These are phyloP conservation scores for Zygosaccharomyces bailii DNA, from an alignment of 805 yeast genomes.

Conservation along the genomic window DNA sequence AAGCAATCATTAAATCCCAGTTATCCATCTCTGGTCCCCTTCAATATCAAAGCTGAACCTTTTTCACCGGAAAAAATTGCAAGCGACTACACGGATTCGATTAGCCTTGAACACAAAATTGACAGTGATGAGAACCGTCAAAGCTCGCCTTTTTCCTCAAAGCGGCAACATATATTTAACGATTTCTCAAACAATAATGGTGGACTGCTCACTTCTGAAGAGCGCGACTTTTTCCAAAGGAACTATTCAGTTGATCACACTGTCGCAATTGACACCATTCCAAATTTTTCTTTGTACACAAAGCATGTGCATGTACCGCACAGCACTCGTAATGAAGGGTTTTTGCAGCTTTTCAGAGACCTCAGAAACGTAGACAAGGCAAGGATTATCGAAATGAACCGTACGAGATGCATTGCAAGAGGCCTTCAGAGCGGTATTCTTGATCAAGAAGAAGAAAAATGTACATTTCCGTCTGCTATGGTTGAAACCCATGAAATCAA, in stretches of 20 bases:
- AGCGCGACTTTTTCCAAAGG: conserved; percentile 23
- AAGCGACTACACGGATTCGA: conserved; percentile 7
- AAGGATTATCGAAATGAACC: conserved; percentile 30
- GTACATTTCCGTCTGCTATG: not conserved
- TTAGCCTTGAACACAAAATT: conserved; percentile 14
- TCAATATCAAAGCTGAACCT: conserved; percentile 3
- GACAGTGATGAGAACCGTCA: conserved; percentile 12
- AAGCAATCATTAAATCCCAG: too few species aligned
- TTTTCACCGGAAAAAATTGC: conserved; percentile 8
- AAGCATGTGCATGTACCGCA: conserved; percentile 20
- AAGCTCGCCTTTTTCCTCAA: conserved; percentile 2
- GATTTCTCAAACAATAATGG: conserved; percentile 5
- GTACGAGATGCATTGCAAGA: conserved; percentile 27
- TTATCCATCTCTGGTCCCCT: too few species aligned
- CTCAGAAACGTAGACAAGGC: conserved; percentile 15
- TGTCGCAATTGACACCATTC: conserved; percentile 28
- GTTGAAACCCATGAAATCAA: not conserved
- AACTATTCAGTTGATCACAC: conserved; percentile 23
- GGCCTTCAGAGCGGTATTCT: conserved; percentile 17
- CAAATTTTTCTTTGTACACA: conserved; percentile 16
- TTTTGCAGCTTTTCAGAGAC: conserved; percentile 18
- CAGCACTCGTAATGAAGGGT: conserved; percentile 13
- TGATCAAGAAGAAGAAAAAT: not conserved
- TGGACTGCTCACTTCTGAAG: conserved; percentile 20
- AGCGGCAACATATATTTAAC: not conserved